phyloP scores from a whole-genome alignment of 2,329 filamentous ascomycete species.

The Arthrobotrys pseudoclavata region DNA sequence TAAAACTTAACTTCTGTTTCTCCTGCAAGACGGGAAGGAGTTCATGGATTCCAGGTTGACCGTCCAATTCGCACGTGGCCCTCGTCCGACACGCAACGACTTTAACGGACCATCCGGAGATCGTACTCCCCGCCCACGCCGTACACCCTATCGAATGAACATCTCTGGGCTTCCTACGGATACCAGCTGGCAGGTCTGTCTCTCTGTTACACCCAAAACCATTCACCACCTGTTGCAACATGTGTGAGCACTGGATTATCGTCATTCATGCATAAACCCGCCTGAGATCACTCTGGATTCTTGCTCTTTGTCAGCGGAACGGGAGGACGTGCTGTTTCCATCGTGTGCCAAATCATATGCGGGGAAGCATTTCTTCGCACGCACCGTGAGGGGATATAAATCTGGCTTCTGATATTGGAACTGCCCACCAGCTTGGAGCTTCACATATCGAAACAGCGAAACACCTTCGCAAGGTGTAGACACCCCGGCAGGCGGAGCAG shows the following conservation, averaged over 20 bases:
- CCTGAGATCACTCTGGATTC: slow-evolving; percentile 52
- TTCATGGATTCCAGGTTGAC: slow-evolving; percentile 98
- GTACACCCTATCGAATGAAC: slow-evolving; percentile 96
- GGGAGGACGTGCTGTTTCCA: slow-evolving; percentile 34
- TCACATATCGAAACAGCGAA: slow-evolving; percentile 47
- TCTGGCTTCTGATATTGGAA: slow-evolving; percentile 54
- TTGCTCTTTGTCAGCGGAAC: slow-evolving; percentile 52
- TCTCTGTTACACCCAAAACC: slow-evolving; percentile 49
- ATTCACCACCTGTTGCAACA: slow-evolving; percentile 50
- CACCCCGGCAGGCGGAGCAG: slow-evolving; percentile 25
- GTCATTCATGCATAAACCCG: slow-evolving; percentile 46
- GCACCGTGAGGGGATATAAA: slow-evolving; percentile 14
- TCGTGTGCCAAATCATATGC: slow-evolving; percentile 11
- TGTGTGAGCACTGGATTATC: slow-evolving; percentile 54
- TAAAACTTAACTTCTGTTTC: slow-evolving; percentile 28
- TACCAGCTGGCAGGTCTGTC: slow-evolving; percentile 99
- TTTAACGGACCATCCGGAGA: slow-evolving; percentile 73
- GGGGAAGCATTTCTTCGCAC: slow-evolving; percentile 10
- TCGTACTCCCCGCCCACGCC: slow-evolving; percentile 84
- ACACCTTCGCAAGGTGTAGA: slow-evolving; percentile 19
- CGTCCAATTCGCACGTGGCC: slow-evolving; percentile 96
- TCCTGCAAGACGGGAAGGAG: slow-evolving; percentile 81
- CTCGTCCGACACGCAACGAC: slow-evolving; percentile 75
- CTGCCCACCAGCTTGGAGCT: slow-evolving; percentile 42
- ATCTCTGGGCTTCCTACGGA: slow-evolving; percentile 96